Percentiles rank a stretch among this genome's conserved stretches.
These are phyloP conservation scores for Carex cristatella DNA, from an alignment of 176 grass and related monocot species.

Conservation along the genomic window DNA sequence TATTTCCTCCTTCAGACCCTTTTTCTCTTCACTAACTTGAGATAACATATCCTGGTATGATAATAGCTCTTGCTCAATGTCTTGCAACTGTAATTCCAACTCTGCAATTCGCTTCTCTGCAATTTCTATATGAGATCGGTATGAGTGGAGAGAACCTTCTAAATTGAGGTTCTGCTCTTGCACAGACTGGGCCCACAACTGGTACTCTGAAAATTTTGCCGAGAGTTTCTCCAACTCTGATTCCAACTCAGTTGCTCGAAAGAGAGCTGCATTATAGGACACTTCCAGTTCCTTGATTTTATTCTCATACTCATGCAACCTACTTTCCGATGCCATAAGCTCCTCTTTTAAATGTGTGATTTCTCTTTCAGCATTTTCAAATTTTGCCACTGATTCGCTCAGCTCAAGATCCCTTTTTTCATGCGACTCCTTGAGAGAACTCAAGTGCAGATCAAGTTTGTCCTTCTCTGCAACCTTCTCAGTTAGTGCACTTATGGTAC, in stretches of 20 bases:
- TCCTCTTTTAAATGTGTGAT: conserved; percentile 34
- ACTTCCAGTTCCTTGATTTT: conserved; percentile 38
- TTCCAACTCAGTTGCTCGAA: conserved; percentile 53
- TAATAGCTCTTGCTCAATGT: conserved; percentile 73
- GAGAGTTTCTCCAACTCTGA: conserved; percentile 58
- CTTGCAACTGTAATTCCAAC: conserved; percentile 32
- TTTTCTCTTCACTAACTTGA: conserved; percentile 58
- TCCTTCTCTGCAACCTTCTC: conserved; percentile 63
- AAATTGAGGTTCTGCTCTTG: conserved; percentile 59
- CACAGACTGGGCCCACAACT: conserved; percentile 52
- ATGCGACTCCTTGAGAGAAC: conserved; percentile 50
- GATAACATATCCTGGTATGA: conserved; percentile 55
- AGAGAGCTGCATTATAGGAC: conserved; percentile 34
- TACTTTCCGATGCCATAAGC: conserved; percentile 10
- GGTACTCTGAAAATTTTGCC: conserved; percentile 56
- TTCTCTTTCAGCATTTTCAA: conserved; percentile 51
- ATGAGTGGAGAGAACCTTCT: conserved; percentile 27
- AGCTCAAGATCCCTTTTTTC: conserved; percentile 44
- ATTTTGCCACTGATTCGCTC: conserved; percentile 48
- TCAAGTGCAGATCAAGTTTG: conserved; percentile 59
- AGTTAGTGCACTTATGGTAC: conserved; percentile 46
- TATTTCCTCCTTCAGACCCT: conserved; percentile 65
- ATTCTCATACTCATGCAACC: conserved; percentile 22
- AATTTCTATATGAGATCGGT: conserved; percentile 26
- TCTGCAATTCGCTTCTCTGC: conserved; percentile 20